Conservation (phyloP, 2,329 filamentous ascomycete species). For the Venturia oleaginea region DNA sequence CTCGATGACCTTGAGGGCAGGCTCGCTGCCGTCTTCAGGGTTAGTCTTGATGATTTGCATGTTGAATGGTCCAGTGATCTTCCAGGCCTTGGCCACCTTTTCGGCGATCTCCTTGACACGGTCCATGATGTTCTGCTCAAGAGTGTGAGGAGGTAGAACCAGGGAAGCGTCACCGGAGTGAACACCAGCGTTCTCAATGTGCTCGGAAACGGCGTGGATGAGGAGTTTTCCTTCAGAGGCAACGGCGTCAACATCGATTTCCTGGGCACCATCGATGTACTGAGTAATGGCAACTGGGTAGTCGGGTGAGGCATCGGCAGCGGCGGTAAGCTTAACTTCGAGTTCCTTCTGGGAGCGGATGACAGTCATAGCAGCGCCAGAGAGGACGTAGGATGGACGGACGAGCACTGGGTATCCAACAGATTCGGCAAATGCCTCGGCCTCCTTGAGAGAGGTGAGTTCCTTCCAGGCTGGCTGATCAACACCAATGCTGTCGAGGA, state of each 20-base stretch:
- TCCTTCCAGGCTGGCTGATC: constrained; percentile 99
- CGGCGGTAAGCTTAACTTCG: constrained; percentile 88
- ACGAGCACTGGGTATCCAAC: constrained; percentile 94
- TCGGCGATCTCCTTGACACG: constrained; percentile 91
- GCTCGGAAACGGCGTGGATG: constrained; percentile 86
- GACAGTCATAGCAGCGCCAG: constrained; percentile 96
- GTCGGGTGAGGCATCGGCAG: constrained; percentile 83
- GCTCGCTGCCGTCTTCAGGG: constrained; percentile 62
- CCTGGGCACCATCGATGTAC: constrained; percentile 92
- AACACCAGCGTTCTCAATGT: constrained; percentile 93
- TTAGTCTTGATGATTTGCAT: constrained; percentile 99
- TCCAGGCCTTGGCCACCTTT: constrained; percentile 96
- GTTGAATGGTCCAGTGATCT: constrained; percentile 97
- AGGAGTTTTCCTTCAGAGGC: constrained; percentile 78
- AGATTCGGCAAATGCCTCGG: constrained; percentile 73
- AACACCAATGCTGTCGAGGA: constrained; percentile 90
- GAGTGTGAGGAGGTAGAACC: constrained; percentile 74
- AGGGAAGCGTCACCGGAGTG: constrained; percentile 97
- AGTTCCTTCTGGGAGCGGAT: constrained; percentile 82
- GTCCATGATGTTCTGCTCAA: constrained; percentile 68
- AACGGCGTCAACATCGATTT: constrained; percentile 94
- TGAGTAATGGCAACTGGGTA: constrained; percentile 98
- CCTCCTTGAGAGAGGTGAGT: constrained; percentile 78
- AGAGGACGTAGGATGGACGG: constrained; percentile 89
- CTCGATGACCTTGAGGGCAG: constrained; percentile 88